Percentiles rank a stretch among this genome's conserved stretches.
These are phyloP conservation scores for Umbilicaria muhlenbergii DNA, from an alignment of 495 filamentous ascomycete species.

Conservation along the genomic window DNA sequence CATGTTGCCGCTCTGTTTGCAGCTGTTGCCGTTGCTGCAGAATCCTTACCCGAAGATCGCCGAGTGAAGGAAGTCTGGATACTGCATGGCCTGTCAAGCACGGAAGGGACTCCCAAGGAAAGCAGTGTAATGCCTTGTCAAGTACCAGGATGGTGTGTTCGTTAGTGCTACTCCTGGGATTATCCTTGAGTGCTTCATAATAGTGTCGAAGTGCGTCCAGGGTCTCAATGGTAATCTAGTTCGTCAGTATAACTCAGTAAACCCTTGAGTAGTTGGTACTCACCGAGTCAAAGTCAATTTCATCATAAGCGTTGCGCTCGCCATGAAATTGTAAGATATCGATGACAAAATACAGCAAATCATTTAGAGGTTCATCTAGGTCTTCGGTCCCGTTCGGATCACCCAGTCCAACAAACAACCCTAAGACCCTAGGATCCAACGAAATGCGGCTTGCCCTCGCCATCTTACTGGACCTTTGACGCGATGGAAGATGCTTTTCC, in stretches of 20 bases:
- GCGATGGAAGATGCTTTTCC: conserved; percentile 76
- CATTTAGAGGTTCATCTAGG: conserved; percentile 70
- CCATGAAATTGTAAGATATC: conserved; percentile 95
- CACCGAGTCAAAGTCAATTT: conserved; percentile 80
- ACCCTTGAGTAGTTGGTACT: not conserved
- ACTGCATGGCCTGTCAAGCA: conserved; percentile 68
- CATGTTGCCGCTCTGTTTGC: conserved; percentile 7
- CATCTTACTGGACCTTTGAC: conserved; percentile 43
- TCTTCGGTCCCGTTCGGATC: conserved; percentile 53
- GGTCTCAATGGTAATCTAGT: conserved; percentile 60
- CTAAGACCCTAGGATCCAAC: conserved; percentile 43
- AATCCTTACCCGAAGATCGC: conserved; percentile 57
- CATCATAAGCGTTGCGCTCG: conserved; percentile 91
- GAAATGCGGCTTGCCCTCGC: conserved; percentile 28
- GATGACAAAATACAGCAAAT: conserved; percentile 88
- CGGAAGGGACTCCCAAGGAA: conserved; percentile 92
- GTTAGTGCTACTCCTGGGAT: conserved; percentile 43
- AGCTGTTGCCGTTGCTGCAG: conserved; percentile 30
- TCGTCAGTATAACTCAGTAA: conserved; percentile 6
- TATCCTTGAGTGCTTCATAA: conserved; percentile 38
- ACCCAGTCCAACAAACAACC: conserved; percentile 76
- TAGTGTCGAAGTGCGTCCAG: conserved; percentile 67
- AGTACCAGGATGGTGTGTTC: conserved; percentile 83
- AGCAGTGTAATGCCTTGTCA: conserved; percentile 74
- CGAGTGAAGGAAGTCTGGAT: conserved; percentile 70